Conservation (phyloP, 1,139 yeast genomes). For the Blastobotrys buckinghamii region DNA sequence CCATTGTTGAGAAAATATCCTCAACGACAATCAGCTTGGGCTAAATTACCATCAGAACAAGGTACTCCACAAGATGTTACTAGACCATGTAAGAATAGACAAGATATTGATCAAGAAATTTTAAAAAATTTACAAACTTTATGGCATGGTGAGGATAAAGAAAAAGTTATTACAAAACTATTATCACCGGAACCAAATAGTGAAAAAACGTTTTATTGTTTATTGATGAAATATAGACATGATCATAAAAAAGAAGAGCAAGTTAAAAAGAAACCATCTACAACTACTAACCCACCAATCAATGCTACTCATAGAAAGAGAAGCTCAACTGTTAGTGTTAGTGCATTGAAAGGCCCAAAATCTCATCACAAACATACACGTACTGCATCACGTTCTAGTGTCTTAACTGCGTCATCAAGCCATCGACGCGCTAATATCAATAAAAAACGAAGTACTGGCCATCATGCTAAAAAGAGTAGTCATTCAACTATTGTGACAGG, state of each 20-base stretch:
- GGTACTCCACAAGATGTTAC: slow-evolving; percentile 20
- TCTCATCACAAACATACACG: slow-evolving; percentile 17
- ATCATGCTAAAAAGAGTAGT: not conserved
- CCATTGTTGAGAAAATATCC: slow-evolving; percentile 78
- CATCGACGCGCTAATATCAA: slow-evolving; percentile 9
- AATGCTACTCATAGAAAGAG: slow-evolving; percentile 11
- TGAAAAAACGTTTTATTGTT: slow-evolving; percentile 85
- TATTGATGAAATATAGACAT: slow-evolving; percentile 76
- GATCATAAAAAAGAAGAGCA: slow-evolving; percentile 44
- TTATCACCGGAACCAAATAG: slow-evolving; percentile 58
- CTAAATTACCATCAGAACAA: slow-evolving; percentile 6
- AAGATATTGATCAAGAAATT: slow-evolving; percentile 74
- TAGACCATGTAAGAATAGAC: slow-evolving; percentile 43
- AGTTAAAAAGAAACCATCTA: not conserved
- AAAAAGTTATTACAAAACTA: slow-evolving; percentile 53
- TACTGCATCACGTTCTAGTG: slow-evolving; percentile 19
- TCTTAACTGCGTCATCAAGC: slow-evolving; percentile 24
- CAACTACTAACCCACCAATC: slow-evolving; percentile 4
- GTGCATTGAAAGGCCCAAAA: slow-evolving; percentile 1
- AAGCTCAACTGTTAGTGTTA: slow-evolving; percentile 12
- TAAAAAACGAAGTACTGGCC: not conserved
- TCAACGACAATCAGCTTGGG: slow-evolving; percentile 3
- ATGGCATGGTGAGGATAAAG: slow-evolving; percentile 81
- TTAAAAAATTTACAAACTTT: slow-evolving; percentile 78
- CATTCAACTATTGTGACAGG: not conserved